Evolutionary conservation across 176 grass and related monocot species (phyloP).

Genomic region (Ananas comosus): DNA sequence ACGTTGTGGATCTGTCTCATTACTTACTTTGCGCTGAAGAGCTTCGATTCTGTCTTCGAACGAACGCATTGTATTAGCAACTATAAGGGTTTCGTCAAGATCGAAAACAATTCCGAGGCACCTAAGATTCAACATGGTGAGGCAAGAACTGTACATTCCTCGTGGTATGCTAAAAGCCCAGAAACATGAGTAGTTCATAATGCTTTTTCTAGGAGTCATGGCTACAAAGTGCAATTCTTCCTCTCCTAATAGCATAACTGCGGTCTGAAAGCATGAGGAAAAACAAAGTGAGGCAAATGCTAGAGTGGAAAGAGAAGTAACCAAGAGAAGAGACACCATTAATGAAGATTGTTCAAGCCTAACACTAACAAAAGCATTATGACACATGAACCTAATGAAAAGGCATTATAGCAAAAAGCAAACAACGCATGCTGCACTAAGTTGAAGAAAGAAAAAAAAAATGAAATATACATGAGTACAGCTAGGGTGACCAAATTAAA

Average conservation of each 20-base stretch:
- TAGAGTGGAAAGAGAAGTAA: neutral
- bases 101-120: constrained; percentile 97
- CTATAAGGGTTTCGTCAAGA: constrained; percentile 92
- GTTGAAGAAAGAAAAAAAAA: no score
- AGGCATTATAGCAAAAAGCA: neutral
- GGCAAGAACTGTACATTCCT: constrained; percentile 70
- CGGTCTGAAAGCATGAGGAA: constrained; percentile 56
- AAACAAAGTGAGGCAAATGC: constrained; percentile 5
- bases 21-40: constrained; percentile 86
- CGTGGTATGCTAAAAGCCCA: constrained; percentile 81
- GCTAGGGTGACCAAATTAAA: no score
- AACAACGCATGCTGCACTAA: no score
- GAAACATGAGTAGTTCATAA: constrained; percentile 58
- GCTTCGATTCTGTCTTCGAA: constrained; percentile 94
- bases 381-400: no score
- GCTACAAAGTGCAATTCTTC: constrained; percentile 96
- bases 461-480: no score
- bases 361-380: neutral
- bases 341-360: neutral
- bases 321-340: neutral
- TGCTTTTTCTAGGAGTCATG: constrained; percentile 65
- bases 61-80: constrained; percentile 73
- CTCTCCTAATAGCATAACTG: constrained; percentile 63
- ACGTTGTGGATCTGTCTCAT: constrained; percentile 73
- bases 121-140: constrained; percentile 82